Conservation (phyloP, 768 basidiomycete genomes). For the Suillus spraguei region DNA sequence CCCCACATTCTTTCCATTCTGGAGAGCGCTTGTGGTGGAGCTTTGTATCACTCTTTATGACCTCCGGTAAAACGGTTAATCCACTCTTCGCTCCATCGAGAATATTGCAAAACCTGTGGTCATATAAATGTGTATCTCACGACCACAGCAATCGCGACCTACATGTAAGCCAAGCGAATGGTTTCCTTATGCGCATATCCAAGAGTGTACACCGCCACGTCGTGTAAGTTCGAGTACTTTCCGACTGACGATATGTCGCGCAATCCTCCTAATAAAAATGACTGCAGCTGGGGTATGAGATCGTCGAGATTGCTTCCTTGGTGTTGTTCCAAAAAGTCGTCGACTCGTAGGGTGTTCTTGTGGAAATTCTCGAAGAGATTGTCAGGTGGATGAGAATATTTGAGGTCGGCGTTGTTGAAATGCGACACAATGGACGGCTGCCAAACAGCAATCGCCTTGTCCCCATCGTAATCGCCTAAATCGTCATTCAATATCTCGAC, state of each 20-base stretch:
- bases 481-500: background rate
- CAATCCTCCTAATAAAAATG: conserved; percentile 52
- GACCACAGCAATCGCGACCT: conserved; percentile 21
- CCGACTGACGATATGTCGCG: conserved; percentile 50
- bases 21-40: conserved; percentile 30
- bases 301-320: background rate
- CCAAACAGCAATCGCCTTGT: conserved; percentile 61
- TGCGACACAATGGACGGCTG: conserved; percentile 52
- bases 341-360: conserved; percentile 8
- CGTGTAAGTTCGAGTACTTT: conserved; percentile 57
- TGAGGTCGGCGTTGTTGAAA: conserved; percentile 56
- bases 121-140: background rate
- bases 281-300: conserved; percentile 43
- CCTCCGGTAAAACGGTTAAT: conserved; percentile 39
- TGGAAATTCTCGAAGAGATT: conserved; percentile 44
- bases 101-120: conserved; percentile 48
- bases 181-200: conserved; percentile 57
- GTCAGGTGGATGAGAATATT: conserved; percentile 51
- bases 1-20: conserved; percentile 25
- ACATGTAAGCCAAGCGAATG: conserved; percentile 58
- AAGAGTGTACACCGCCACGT: conserved; percentile 49
- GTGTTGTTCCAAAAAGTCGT: conserved; percentile 6
- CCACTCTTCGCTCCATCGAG: conserved; percentile 69
- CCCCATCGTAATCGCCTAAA: conserved; percentile 76
- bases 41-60: conserved; percentile 33